These are phyloP conservation scores for Hamigera avellanea DNA, from an alignment of 495 filamentous ascomycete genomes.

Conservation along the genomic window DNA sequence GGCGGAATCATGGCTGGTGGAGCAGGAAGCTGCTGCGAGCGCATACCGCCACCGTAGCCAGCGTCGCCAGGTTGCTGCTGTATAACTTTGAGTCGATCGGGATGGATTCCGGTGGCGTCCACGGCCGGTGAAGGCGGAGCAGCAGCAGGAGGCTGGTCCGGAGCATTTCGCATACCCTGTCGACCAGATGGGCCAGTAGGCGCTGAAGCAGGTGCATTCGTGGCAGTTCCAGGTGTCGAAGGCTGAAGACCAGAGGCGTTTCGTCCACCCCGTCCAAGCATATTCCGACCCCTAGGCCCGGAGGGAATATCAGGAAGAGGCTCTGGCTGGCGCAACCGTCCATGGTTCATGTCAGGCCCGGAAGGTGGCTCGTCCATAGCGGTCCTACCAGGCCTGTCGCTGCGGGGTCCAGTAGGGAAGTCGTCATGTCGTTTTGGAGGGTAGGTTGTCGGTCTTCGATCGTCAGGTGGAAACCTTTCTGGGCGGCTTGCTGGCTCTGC, in stretches of 20 bases:
- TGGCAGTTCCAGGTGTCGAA: constrained; percentile 9
- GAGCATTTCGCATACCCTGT: constrained; percentile 18
- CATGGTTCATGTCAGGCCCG: constrained; percentile 40
- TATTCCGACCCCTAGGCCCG: constrained; percentile 49
- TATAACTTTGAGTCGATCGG: constrained; percentile 33
- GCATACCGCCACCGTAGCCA: constrained; percentile 8
- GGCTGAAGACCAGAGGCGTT: constrained; percentile 17
- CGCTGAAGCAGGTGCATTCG: constrained; percentile 13
- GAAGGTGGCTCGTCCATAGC: constrained; percentile 9
- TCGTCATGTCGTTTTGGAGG: constrained; percentile 20
- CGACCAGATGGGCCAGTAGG: constrained; percentile 27
- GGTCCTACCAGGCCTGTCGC: constrained; percentile 16
- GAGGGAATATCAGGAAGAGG: constrained; percentile 50
- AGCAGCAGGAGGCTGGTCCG: constrained; percentile 14
- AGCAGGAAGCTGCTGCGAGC: constrained; percentile 13
- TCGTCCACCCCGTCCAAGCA: constrained; percentile 20
- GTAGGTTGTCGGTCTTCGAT: constrained; percentile 19
- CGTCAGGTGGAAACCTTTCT: constrained; percentile 25
- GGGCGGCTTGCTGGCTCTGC: constrained; percentile 24
- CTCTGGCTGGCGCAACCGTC: constrained; percentile 43
- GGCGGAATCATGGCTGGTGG: constrained; percentile 18
- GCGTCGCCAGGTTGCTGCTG: constrained; percentile 14
- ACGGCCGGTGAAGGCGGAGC: constrained; percentile 12
- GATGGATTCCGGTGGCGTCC: constrained; percentile 33
- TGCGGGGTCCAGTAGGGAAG: constrained; percentile 29